Base-by-base conservation (phyloP, 495 filamentous ascomycete species). In the Tuber umbilicatum region DNA sequence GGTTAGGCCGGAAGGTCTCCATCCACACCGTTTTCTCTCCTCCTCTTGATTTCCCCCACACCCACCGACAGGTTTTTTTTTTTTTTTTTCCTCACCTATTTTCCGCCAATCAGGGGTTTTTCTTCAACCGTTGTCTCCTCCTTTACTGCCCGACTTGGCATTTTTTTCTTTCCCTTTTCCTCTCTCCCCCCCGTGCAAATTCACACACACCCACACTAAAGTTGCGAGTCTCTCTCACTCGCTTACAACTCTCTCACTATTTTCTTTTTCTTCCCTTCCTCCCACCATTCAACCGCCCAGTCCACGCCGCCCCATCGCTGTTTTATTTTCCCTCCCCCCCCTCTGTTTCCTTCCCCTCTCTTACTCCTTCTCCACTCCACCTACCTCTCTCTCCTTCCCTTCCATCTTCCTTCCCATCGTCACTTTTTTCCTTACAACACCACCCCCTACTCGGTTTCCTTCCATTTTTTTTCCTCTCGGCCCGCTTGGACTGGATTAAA, bases 401-500 rank as follows among this genome's bases (percentile, higher is more conserved):
- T 74, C 55, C 45, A 38, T 70, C 40, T 73, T 76, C 70, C 67
- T 73, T 43, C 69, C 75, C 60, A 74, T 72, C 74, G 68, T 78
- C 73, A 73, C 69, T 40, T 74, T 78, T 60, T 45, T 78, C 75
- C 68, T 60, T 69, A 43, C 76, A 77, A 70, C 73, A 69, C 75
- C 47, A n/a, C 50, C 76, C 74, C 68, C 71, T 71, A 70, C 68
- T 78, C 68, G 74, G 73, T 70, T 76, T 75, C 70, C 70, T 73
- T 73, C 69, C 75, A 75, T 78, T 78, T 73, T 71, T 71, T 79
- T 79, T 79, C 76, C 78, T 79, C 78, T 79, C 78, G 42, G 78
- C 75, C 75, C 77, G 76, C 78, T 79, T 79, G 77, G 75, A 79
- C 72, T 67, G 72, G 76, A 79, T 70, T 70, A 79, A 75, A 79